A percentile compares a stretch with the other conserved stretches of the same genome.
These are phyloP conservation scores for Xylariaceae sp. DNA, from an alignment of 2,329 filamentous ascomycete species.

Conservation along the genomic window DNA sequence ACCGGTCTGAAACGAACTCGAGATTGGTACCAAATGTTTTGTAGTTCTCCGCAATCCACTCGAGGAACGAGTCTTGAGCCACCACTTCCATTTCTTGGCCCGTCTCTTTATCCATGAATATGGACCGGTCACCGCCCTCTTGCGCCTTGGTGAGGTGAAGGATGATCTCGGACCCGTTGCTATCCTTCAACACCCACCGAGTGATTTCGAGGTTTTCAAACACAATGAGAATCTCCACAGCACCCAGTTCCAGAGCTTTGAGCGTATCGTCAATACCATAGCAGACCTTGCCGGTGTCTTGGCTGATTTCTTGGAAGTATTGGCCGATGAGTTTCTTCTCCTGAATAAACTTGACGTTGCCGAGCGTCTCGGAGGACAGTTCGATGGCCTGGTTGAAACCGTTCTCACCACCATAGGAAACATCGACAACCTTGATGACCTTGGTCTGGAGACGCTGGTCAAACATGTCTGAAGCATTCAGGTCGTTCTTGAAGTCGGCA, in stretches of 20 bases:
- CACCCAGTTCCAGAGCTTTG: slow-evolving; percentile 92
- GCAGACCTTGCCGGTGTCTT: slow-evolving; percentile 94
- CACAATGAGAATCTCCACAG: slow-evolving; percentile 89
- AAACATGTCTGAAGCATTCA: slow-evolving; percentile 97
- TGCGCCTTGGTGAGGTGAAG: slow-evolving; percentile 85
- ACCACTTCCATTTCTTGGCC: slow-evolving; percentile 96
- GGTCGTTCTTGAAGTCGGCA: slow-evolving; percentile 98
- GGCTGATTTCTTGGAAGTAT: slow-evolving; percentile 98
- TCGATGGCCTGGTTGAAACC: slow-evolving; percentile 99
- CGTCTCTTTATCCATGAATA: slow-evolving; percentile 93
- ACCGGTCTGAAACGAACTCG: slow-evolving; percentile 96
- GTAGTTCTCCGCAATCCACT: slow-evolving; percentile 98
- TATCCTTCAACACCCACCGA: slow-evolving; percentile 82
- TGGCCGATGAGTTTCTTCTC: slow-evolving; percentile 99
- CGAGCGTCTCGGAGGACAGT: slow-evolving; percentile 85
- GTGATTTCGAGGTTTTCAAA: slow-evolving; percentile 96
- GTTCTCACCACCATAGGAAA: slow-evolving; percentile 98
- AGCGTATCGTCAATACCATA: slow-evolving; percentile 97
- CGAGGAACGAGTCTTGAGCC: slow-evolving; percentile 86
- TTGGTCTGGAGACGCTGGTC: slow-evolving; percentile 85
- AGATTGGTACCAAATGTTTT: slow-evolving; percentile 94
- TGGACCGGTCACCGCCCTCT: slow-evolving; percentile 66
- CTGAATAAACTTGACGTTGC: slow-evolving; percentile 99
- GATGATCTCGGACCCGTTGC: slow-evolving; percentile 64
- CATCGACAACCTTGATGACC: slow-evolving; percentile 99